Evolutionary conservation across 2,329 filamentous ascomycete genomes (phyloP).

Genomic region (Aspergillus felis): DNA sequence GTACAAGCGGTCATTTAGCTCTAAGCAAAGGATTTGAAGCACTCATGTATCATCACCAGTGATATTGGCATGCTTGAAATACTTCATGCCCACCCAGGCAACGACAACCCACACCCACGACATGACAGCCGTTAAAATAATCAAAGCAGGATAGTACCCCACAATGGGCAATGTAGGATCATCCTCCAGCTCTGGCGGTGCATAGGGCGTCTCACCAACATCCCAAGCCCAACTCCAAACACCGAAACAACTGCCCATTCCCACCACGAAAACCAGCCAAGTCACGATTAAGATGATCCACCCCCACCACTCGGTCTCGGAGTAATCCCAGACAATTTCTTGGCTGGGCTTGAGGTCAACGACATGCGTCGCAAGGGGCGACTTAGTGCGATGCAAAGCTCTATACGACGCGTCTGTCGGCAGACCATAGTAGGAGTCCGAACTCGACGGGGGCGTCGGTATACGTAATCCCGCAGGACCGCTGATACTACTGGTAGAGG

Average conservation of each 20-base stretch:
- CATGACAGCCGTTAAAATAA: slow-evolving; percentile 92
- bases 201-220: slow-evolving; percentile 91
- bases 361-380: slow-evolving; percentile 35
- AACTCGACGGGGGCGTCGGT: slow-evolving; percentile 51
- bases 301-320: slow-evolving; percentile 96
- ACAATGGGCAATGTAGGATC: slow-evolving; percentile 92
- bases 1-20: background rate
- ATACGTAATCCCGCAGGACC: slow-evolving; percentile 22
- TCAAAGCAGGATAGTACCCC: slow-evolving; percentile 91
- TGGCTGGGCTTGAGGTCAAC: slow-evolving; percentile 34
- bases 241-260: slow-evolving; percentile 92
- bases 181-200: slow-evolving; percentile 90
- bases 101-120: slow-evolving; percentile 98
- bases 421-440: slow-evolving; percentile 60
- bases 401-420: slow-evolving; percentile 34
- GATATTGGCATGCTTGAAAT: slow-evolving; percentile 96
- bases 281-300: slow-evolving; percentile 89
- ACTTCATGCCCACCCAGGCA: slow-evolving; percentile 99
- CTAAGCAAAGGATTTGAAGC: background rate
- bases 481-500: slow-evolving; percentile 10
- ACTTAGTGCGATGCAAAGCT: slow-evolving; percentile 32
- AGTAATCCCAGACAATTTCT: slow-evolving; percentile 70
- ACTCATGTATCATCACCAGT: slow-evolving; percentile 53
- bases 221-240: slow-evolving; percentile 99
- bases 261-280: slow-evolving; percentile 93